A percentile compares a stretch with the other conserved stretches of the same genome.
Evolutionary conservation across 352 stramenopile genomes (phyloP).

Genomic region (Pythium sukuiense): DNA sequence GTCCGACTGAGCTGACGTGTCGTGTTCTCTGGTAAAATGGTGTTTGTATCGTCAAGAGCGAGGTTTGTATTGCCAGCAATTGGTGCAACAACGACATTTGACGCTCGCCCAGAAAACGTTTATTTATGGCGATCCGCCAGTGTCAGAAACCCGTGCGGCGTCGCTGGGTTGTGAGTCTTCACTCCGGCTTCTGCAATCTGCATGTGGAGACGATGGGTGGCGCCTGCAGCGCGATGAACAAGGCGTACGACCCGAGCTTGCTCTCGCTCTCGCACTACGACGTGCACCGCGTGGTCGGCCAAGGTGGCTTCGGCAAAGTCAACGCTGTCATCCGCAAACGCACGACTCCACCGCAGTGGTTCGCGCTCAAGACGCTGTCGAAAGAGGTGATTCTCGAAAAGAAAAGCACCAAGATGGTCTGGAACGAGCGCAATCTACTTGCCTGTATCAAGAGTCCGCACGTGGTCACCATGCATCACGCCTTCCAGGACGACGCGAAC

Average conservation of each 20-base stretch:
- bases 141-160: neutral
- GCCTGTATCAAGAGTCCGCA: constrained; percentile 45
- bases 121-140: neutral
- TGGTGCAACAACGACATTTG: no score
- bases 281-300: constrained; percentile 62
- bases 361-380: constrained; percentile 73
- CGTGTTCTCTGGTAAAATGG: no score
- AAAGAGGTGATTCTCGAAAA: constrained; percentile 60
- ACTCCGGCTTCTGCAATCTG: neutral
- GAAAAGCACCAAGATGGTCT: constrained; percentile 70
- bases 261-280: constrained; percentile 64
- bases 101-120: no score
- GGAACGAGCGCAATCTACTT: constrained; percentile 74
- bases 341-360: constrained; percentile 48
- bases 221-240: constrained; percentile 34
- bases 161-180: neutral
- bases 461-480: constrained; percentile 67
- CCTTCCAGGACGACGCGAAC: constrained; percentile 61
- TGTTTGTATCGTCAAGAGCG: no score
- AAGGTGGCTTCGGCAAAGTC: constrained; percentile 76
- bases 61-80: no score
- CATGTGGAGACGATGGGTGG: constrained; percentile 36
- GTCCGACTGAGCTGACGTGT: no score
- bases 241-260: constrained; percentile 37
- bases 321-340: constrained; percentile 70